Evolutionary conservation across 129 eudicot species (phyloP), one percentile per base, ranked within the genome.

Genomic region (Flaveria bidentis): DNA sequence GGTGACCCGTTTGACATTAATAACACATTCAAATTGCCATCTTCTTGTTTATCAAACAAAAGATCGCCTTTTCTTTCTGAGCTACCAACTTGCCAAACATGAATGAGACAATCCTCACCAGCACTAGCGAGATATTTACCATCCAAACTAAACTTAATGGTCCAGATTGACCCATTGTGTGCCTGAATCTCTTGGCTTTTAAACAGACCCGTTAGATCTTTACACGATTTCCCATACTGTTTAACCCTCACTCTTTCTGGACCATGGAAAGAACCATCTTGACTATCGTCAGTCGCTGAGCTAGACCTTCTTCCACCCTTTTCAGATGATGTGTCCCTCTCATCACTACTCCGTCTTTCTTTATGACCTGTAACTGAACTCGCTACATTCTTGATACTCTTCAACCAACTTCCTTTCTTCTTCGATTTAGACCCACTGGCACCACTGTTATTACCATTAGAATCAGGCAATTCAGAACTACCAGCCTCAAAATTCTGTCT

Each of bases 221-320:
- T 94, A 56, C 75, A 82, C 1, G 99, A 87, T 80, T 91, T 94
- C 20, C 99, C 99, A 74, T 94, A 91, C 45, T 94, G 97, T 50
- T 83, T 74, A 6, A 87, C 99, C 44, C 97, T 78, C 20, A 89
- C 83, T 78, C 87, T 89, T 75, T 94, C 99, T 1, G 99, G 99
- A 33, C 99, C 96, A 76, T 94, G 97, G 72, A 87, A 91, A 0
- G 97, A 87, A 64, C 72, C 83, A 42, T 94, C 97, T 80, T 94
- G 99, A 82, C 99, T 94, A 75, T 94, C 99, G 83, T 94, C 99
- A 0, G 97, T 94, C 4, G 96, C 99, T 17, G 97, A 94, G 71
- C 99, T 94, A 6, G 97, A 94, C 78, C 99, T 82, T 75, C 96
- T 77, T 9, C 99, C 97, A 74, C 99, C 97, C 68, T 89, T 94